Evolutionary conservation across 2,329 filamentous ascomycete genomes (phyloP).

Genomic region (Aspergillus awamori): DNA sequence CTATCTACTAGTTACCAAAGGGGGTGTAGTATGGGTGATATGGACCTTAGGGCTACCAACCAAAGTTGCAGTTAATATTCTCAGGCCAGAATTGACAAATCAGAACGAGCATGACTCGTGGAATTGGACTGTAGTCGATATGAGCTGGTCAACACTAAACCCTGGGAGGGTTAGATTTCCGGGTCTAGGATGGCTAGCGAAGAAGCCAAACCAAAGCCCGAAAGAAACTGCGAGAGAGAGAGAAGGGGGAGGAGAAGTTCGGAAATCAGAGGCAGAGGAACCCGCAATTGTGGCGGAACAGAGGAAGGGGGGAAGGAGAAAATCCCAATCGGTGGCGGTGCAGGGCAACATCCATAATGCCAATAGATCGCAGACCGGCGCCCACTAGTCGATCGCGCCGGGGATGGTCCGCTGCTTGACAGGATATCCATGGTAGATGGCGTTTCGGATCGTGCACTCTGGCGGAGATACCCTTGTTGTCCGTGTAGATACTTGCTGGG

Average conservation of each 20-base stretch:
- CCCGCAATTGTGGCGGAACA: background rate
- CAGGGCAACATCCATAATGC: background rate
- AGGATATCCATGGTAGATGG: background rate
- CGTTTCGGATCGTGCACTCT: background rate
- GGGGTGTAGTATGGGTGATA: background rate
- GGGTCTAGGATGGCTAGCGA: too few species aligned
- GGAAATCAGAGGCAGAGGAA: constrained; percentile 8
- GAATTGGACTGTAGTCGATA: background rate
- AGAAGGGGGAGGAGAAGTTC: background rate
- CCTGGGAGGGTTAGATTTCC: background rate
- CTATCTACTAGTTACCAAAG: background rate
- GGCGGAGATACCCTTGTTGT: background rate
- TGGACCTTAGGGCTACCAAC: background rate
- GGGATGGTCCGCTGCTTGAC: background rate
- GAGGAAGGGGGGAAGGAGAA: too few species aligned
- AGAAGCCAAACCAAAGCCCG: background rate
- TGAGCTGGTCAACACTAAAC: background rate
- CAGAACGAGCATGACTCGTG: background rate
- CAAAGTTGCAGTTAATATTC: background rate
- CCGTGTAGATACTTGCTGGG: background rate
- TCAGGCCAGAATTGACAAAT: background rate
- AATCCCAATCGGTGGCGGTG: constrained; percentile 20
- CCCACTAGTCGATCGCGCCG: constrained; percentile 13
- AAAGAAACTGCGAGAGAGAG: background rate
- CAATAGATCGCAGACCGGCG: constrained; percentile 17